phyloP scores from a whole-genome alignment of 352 stramenopile species.

The Aphanomyces astaci region DNA sequence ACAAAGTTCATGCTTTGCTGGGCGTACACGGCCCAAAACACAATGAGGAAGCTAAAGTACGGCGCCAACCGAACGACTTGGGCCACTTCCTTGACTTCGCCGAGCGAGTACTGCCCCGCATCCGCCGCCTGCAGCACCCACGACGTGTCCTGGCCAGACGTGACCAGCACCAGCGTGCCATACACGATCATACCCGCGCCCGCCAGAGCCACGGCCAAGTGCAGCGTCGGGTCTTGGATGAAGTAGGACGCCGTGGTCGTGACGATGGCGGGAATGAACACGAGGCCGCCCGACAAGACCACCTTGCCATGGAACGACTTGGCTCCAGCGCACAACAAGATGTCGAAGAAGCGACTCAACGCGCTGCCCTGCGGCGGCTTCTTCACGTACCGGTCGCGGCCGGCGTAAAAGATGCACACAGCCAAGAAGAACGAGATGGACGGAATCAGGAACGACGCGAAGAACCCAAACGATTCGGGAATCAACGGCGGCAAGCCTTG shows the following conservation, averaged over 20 bases:
- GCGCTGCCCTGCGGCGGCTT: conserved; percentile 70
- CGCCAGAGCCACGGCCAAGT: conserved; percentile 50
- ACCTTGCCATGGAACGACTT: conserved; percentile 50
- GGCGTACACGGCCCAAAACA: conserved; percentile 80
- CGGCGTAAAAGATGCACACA: conserved; percentile 71
- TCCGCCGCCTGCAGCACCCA: conserved; percentile 55
- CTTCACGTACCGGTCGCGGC: conserved; percentile 49
- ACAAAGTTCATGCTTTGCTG: conserved; percentile 82
- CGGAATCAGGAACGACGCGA: conserved; percentile 82
- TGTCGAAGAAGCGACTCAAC: conserved; percentile 58
- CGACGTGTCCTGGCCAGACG: conserved; percentile 45
- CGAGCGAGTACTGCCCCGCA: conserved; percentile 43
- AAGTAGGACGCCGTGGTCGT: conserved; percentile 78
- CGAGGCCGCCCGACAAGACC: conserved; percentile 62
- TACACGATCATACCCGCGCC: conserved; percentile 53
- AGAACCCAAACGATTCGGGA: conserved; percentile 75
- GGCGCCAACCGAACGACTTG: conserved; percentile 74
- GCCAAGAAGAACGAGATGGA: conserved; percentile 71
- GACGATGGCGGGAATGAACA: conserved; percentile 64
- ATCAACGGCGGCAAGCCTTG: conserved; percentile 83
- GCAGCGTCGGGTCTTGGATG: conserved; percentile 42
- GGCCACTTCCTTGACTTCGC: conserved; percentile 58
- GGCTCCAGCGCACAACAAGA: conserved; percentile 51
- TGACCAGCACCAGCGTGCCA: conserved; percentile 59
- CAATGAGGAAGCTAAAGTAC: conserved; percentile 76